These are phyloP conservation scores for Sarcomyxa edulis DNA, from an alignment of 768 basidiomycete genomes.

Conservation along the genomic window DNA sequence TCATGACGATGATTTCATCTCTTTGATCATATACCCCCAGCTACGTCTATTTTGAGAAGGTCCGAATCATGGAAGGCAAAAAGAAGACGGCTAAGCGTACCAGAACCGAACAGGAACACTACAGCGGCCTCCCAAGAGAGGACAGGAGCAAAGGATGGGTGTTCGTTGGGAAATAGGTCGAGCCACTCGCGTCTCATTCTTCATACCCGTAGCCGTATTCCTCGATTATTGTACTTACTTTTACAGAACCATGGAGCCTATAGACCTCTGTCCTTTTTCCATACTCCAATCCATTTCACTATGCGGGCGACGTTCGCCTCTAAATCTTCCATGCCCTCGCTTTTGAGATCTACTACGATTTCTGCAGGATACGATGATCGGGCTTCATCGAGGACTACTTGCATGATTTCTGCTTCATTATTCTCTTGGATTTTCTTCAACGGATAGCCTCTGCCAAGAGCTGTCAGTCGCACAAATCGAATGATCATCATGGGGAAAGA, in stretches of 20 bases:
- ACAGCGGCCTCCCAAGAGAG: conserved; percentile 22
- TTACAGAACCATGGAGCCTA: too few relatives aligned
- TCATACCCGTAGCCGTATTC: conserved; percentile 1
- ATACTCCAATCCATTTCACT: conserved; percentile 80
- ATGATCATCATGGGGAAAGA: neutral
- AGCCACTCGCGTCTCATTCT: neutral
- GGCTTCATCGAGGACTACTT: conserved; percentile 86
- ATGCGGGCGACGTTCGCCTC: conserved; percentile 86
- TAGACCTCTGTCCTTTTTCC: conserved; percentile 50
- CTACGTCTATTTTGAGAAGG: conserved; percentile 45
- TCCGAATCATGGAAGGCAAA: conserved; percentile 40
- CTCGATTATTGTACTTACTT: too few relatives aligned
- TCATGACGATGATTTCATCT: neutral
- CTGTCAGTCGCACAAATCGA: conserved; percentile 4
- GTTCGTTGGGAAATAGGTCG: conserved; percentile 3
- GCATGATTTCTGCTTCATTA: conserved; percentile 98
- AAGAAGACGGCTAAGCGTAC: conserved; percentile 36
- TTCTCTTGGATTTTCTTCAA: conserved; percentile 97
- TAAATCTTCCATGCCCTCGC: conserved; percentile 73
- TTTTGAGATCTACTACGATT: conserved; percentile 81
- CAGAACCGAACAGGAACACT: conserved; percentile 25
- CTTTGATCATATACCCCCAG: conserved; percentile 13
- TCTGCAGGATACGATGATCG: conserved; percentile 78
- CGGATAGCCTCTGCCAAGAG: conserved; percentile 66
- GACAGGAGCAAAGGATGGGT: conserved; percentile 18